phyloP scores from a whole-genome alignment of 805 yeast genomes.

The Myxozyma udenii region DNA sequence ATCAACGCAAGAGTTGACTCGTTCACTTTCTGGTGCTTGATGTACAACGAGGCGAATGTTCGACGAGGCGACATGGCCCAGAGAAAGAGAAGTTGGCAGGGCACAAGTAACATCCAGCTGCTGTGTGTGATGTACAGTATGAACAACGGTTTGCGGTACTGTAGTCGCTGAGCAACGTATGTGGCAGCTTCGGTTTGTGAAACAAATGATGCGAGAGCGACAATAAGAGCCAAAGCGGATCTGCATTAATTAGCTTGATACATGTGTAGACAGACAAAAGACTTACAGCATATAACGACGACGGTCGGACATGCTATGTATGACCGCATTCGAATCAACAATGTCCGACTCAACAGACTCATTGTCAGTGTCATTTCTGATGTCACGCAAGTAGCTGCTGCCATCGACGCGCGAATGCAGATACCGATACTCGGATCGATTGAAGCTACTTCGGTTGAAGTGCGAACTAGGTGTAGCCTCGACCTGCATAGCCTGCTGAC shows the following conservation, averaged over 20 bases:
- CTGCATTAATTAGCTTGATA: conserved; percentile 2
- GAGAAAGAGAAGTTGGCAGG: conserved; percentile 55
- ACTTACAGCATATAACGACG: conserved; percentile 29
- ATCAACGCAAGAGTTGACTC: conserved; percentile 32
- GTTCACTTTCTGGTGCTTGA: conserved; percentile 25
- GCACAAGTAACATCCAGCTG: conserved; percentile 72
- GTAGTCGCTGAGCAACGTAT: conserved; percentile 54
- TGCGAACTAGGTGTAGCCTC: conserved; percentile 6
- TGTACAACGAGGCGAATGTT: conserved; percentile 26
- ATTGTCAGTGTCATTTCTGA: conserved; percentile 4
- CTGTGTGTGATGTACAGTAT: conserved; percentile 63
- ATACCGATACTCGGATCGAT: conserved; percentile 26
- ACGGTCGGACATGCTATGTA: conserved; percentile 7
- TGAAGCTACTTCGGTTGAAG: conserved; percentile 20
- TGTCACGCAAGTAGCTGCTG: not conserved
- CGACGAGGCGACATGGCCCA: conserved; percentile 40
- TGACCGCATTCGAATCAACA: not conserved
- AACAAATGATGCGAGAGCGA: conserved; percentile 62
- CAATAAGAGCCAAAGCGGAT: conserved; percentile 47
- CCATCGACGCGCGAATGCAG: conserved; percentile 20
- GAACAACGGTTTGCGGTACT: conserved; percentile 67
- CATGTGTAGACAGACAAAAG: not conserved
- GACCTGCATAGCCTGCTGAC: no score
- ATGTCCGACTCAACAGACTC: conserved; percentile 8
- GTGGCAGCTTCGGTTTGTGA: conserved; percentile 78